Base-by-base conservation (phyloP, 2,329 filamentous ascomycete species). In the Diaporthe helianthi region DNA sequence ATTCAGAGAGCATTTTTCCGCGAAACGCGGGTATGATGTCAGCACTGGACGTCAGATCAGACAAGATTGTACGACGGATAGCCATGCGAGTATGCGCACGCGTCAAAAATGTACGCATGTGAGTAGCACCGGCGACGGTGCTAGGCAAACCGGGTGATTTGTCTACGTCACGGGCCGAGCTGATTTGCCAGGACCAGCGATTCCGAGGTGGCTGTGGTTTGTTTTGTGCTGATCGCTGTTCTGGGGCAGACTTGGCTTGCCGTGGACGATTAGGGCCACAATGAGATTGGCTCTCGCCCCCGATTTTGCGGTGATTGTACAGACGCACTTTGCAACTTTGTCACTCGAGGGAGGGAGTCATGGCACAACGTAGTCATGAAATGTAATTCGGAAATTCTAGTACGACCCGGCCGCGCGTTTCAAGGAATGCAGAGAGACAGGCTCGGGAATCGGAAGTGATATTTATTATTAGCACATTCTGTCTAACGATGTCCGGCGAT, bases 1-100 rank as follows among this genome's bases (percentile, higher is more conserved):
- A 24, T 36, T 17, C n/a, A 49, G 29, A 47, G n/a, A 19, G 24
- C 33, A 33, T 7, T 24, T 24, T 36, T 8, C n/a, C 8, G 7
- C 10, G 29, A 31, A 10, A 19, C 4, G 29, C 10, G 58, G 3
- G 7, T 12, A 36, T 33, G 12, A 5, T 49, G 58, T 61, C 33
- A 61, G 41, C 58, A 47, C 24, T 61, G 33, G 41, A 33, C 58
- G 41, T 31, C 55, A 26, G 55, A 26, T 31, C n/a, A n/a, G n/a
- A 22, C 58, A 47, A 15, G 19, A 61, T 7, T n/a, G 12, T 29
- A 63, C 26, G 26, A 33, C 41, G 29, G n/a, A 33, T 24, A 29
- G 12, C 26, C 2, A 5, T 7, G 44, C 26, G 44, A 49, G 33
- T 22, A 33, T 24, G 44, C n/a, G n/a, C 47, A 24, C n/a, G 29